Evolutionary conservation across 805 yeast species (phyloP).

Genomic region (Metschnikowia sp.): DNA sequence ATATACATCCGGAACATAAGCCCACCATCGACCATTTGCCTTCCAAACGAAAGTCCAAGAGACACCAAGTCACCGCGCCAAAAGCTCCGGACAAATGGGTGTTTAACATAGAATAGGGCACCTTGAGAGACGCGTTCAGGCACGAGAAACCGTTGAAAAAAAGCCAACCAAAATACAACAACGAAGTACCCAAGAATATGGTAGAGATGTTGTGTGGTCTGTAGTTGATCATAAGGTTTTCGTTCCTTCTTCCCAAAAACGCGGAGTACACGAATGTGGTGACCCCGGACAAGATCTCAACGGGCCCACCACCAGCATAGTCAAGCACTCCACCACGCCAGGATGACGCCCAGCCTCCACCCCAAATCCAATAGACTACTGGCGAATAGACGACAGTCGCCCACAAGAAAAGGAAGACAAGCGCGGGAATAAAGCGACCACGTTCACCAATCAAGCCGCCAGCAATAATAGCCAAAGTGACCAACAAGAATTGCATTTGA

Average conservation of each 20-base stretch:
- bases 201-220: conserved; percentile 94
- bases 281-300: conserved; percentile 87
- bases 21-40: conserved; percentile 94
- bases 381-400: conserved; percentile 92
- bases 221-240: conserved; percentile 78
- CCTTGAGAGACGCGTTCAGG: conserved; percentile 74
- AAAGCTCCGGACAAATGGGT: conserved; percentile 85
- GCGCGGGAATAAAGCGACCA: conserved; percentile 81
- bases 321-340: conserved; percentile 86
- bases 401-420: conserved; percentile 82
- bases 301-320: conserved; percentile 98
- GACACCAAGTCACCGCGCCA: conserved; percentile 90
- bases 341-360: conserved; percentile 84
- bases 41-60: conserved; percentile 83
- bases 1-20: conserved; percentile 89
- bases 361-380: conserved; percentile 95
- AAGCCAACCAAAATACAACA: conserved; percentile 95
- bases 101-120: conserved; percentile 88
- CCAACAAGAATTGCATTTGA: conserved; percentile 88
- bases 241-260: conserved; percentile 71
- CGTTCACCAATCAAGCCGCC: conserved; percentile 89
- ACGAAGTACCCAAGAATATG: conserved; percentile 81
- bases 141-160: conserved; percentile 94
- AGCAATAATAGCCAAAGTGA: conserved; percentile 86
- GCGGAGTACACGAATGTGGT: conserved; percentile 85